phyloP scores from a whole-genome alignment of 768 basidiomycete genomes.

The Lanmaoa pseudosensibilis region DNA sequence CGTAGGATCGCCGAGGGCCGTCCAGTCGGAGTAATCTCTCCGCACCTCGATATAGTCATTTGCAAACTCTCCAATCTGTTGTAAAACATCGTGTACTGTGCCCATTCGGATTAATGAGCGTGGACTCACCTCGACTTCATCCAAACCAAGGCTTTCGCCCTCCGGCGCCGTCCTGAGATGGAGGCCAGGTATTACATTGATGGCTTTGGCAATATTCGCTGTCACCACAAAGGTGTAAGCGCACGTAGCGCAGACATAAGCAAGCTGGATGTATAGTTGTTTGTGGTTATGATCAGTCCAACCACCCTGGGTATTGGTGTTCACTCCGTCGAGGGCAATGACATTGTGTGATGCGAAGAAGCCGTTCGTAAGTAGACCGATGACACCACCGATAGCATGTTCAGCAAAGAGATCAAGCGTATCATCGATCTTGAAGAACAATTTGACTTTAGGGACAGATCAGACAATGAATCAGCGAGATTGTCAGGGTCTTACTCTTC shows the following conservation, averaged over 20 bases:
- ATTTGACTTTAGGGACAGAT: constrained; percentile 53
- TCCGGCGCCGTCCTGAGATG: constrained; percentile 52
- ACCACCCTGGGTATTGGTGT: constrained; percentile 52
- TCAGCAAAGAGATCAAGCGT: constrained; percentile 91
- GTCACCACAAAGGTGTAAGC: constrained; percentile 64
- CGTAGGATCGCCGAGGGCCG: constrained; percentile 24
- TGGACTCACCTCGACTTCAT: constrained; percentile 63
- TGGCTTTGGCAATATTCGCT: constrained; percentile 53
- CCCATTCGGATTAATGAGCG: neutral
- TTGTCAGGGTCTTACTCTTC: constrained; percentile 50
- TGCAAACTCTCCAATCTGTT: constrained; percentile 67
- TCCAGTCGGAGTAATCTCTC: constrained; percentile 62
- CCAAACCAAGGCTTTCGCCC: constrained; percentile 64
- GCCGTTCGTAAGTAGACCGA: constrained; percentile 71
- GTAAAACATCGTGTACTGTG: neutral
- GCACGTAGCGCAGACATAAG: constrained; percentile 57
- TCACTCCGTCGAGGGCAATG: constrained; percentile 69
- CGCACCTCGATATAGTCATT: constrained; percentile 70
- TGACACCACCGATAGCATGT: constrained; percentile 82
- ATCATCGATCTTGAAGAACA: constrained; percentile 74
- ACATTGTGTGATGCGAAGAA: constrained; percentile 71
- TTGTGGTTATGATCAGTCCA: constrained; percentile 78
- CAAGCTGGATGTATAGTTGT: constrained; percentile 77
- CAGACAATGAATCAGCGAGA: constrained; percentile 2
- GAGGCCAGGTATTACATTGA: constrained; percentile 61